Base-by-base conservation (phyloP, 192 early-diverging fungal species). In the Coemansia sp. region DNA sequence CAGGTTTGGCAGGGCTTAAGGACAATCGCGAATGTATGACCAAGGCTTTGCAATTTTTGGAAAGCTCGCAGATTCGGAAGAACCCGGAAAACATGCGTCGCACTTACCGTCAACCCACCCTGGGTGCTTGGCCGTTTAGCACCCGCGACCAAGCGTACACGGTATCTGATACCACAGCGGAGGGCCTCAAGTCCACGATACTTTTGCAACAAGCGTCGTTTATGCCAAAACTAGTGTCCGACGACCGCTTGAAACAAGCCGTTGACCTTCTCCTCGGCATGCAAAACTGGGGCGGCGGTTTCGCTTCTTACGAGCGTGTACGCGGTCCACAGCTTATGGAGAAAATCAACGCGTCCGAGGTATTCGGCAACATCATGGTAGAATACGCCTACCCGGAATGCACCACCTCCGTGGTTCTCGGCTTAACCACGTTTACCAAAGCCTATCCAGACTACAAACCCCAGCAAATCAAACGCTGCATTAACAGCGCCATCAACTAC, bases 341-440 rank as follows among this genome's bases (percentile, higher is more conserved):
- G 73, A 80, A 68, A 52, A 78, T 99, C 63, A 99, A 99, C 72
- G 93, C 97, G 14, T 93, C 97, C 20, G 94, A 97, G 83, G 94
- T 99, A 17, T 99, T 99, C 90, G 94, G 93, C 60, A 92, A 92
- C 64, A 95, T 96, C 64, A 98, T 98, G 96, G 88, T 94, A 50
- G 96, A 96, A 80, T 99, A 99, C 85, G 83, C 83, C 52, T 99
- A 99, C 80, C 92, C 94, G 16, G 97, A 99, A 72, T 99, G 97
- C 85, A 95, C 97, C 11, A 96, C 96, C 8, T 90, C 95, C 29
- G 93, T 91, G 7, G 76, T 99, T 8, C 89, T 96, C 18, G 94
- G 92, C 7, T 83, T 99, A 57, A 83, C 86, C 11, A 84, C 86
- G 1, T 99, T 97, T 79, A 60, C 76, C 28, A 85, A 92, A 60